Percentiles rank a stretch among this genome's conserved stretches.
phyloP scores from a whole-genome alignment of 2,329 filamentous ascomycete species.

The Coniella lustricola region DNA sequence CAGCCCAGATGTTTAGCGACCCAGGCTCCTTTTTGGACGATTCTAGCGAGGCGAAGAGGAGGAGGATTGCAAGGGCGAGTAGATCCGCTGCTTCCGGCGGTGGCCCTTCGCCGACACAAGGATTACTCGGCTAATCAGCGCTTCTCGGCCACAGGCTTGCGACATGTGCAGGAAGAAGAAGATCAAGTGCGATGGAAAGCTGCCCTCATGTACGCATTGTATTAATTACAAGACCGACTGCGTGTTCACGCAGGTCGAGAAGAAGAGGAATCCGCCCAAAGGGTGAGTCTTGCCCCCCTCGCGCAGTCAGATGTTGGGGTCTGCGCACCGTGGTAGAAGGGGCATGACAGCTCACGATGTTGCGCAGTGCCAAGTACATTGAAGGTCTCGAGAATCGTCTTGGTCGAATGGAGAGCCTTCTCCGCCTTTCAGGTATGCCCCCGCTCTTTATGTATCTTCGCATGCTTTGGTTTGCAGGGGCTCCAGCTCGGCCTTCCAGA shows the following conservation, averaged over 20 bases:
- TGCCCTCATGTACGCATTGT: slow-evolving; percentile 91
- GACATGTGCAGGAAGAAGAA: slow-evolving; percentile 97
- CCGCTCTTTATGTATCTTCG: not conserved
- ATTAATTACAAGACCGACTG: slow-evolving; percentile 98
- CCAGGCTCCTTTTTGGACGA: slow-evolving; percentile 53
- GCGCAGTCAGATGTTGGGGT: not conserved
- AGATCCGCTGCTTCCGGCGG: not conserved
- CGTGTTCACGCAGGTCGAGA: slow-evolving; percentile 95
- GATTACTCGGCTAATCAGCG: slow-evolving; percentile 10
- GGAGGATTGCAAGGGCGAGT: slow-evolving; percentile 79
- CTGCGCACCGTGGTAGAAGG: not conserved
- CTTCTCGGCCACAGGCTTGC: slow-evolving; percentile 57
- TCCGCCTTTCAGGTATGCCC: slow-evolving; percentile 67
- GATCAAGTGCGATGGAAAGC: slow-evolving; percentile 96
- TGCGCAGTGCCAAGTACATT: slow-evolving; percentile 82
- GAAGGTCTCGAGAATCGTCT: slow-evolving; percentile 92
- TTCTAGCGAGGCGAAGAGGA: slow-evolving; percentile 75
- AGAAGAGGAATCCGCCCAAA: slow-evolving; percentile 95
- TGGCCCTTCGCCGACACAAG: not conserved
- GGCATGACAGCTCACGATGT: slow-evolving; percentile 3
- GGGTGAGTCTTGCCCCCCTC: slow-evolving; percentile 52
- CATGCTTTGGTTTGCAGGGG: too few species aligned
- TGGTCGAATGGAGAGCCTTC: slow-evolving; percentile 88
- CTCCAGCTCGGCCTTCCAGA: too few species aligned
- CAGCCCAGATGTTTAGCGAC: slow-evolving; percentile 54